phyloP scores from a whole-genome alignment of 176 grass and related monocot genomes.

The Hsuehochloa calcarea region DNA sequence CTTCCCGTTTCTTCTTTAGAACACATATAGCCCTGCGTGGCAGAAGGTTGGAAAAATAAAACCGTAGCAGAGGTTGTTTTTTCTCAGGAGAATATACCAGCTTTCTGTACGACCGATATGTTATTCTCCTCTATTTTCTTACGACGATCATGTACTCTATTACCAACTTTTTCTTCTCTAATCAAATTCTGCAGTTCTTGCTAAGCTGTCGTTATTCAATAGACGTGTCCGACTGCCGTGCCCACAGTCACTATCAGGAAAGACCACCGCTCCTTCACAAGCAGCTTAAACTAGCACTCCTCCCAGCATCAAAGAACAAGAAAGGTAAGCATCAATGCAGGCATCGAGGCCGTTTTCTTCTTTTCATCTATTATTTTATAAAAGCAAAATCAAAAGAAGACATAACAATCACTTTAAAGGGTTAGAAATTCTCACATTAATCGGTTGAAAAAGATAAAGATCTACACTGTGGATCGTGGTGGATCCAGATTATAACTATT shows the following conservation, averaged over 20 bases:
- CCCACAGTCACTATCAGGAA: neutral
- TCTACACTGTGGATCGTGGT: no score
- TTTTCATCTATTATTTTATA: no score
- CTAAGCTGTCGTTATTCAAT: neutral
- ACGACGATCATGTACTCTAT: neutral
- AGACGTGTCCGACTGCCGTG: conserved; percentile 29
- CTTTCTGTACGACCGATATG: neutral
- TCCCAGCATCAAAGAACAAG: neutral
- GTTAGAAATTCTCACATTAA: no score
- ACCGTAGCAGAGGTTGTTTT: neutral
- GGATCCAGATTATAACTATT: no score
- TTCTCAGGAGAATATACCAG: neutral
- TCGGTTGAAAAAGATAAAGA: no score
- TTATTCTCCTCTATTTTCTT: no score
- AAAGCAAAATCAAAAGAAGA: no score
- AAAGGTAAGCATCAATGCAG: neutral
- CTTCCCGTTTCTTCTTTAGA: neutral
- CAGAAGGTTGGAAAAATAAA: neutral
- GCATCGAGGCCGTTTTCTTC: neutral
- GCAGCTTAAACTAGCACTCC: neutral
- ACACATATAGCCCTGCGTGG: neutral
- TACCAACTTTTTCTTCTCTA: neutral
- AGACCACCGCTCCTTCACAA: neutral
- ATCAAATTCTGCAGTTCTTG: neutral
- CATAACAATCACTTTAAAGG: no score